A percentile compares a stretch with the other conserved stretches of the same genome.
phyloP scores from a whole-genome alignment of 2,329 filamentous ascomycete species.

The Phyllosticta citrichinensis region DNA sequence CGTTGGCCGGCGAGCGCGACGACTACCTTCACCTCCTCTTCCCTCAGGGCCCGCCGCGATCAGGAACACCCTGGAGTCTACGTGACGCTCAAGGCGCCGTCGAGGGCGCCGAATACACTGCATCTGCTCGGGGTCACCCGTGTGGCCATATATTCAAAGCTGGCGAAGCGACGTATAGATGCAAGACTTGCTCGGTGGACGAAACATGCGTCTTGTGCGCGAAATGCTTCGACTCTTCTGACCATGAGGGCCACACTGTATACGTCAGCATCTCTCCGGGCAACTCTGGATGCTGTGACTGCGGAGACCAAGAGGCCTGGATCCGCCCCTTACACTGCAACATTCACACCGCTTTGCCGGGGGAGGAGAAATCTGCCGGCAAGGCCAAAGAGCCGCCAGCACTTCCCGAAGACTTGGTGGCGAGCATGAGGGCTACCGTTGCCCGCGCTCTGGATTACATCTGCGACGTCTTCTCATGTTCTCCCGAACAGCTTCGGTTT shows the following conservation, averaged over 20 bases:
- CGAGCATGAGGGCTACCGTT: conserved; percentile 76
- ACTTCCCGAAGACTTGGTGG: conserved; percentile 64
- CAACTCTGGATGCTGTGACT: conserved; percentile 95
- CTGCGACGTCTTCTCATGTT: conserved; percentile 95
- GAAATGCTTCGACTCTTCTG: conserved; percentile 87
- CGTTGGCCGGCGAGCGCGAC: conserved; percentile 63
- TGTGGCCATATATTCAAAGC: conserved; percentile 96
- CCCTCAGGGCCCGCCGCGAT: conserved; percentile 56
- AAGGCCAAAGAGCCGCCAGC: conserved; percentile 45
- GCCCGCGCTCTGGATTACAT: conserved; percentile 83
- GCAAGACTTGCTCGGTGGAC: conserved; percentile 87
- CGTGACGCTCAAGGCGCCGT: conserved; percentile 82
- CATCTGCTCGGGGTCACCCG: conserved; percentile 80
- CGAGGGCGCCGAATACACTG: conserved; percentile 89
- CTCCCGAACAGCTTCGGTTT: conserved; percentile 84
- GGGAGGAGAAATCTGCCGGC: conserved; percentile 36
- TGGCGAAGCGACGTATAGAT: conserved; percentile 88
- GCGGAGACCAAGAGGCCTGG: conserved; percentile 94
- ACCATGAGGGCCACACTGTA: conserved; percentile 88
- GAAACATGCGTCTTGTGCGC: conserved; percentile 94
- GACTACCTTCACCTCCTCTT: conserved; percentile 76
- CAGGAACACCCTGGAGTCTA: conserved; percentile 60
- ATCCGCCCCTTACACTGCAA: conserved; percentile 77
- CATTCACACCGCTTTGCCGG: conserved; percentile 62
- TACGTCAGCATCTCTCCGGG: conserved; percentile 79